phyloP scores from a whole-genome alignment of 352 stramenopile genomes.

The Globisporangium heterothallicum region DNA sequence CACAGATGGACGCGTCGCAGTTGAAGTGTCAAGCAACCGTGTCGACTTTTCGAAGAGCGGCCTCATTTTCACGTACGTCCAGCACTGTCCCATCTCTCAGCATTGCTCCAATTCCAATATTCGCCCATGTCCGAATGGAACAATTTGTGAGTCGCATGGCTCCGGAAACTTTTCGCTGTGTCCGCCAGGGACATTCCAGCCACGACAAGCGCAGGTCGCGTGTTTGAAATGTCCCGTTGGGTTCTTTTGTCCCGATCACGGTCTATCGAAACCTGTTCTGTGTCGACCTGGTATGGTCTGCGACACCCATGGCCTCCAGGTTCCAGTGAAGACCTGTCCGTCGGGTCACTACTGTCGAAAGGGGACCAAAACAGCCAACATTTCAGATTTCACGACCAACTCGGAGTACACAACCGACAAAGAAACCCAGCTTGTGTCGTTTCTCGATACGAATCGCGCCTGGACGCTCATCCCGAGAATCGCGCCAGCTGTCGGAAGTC shows the following conservation, averaged over 20 bases:
- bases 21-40: slow-evolving; percentile 87
- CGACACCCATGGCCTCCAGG: slow-evolving; percentile 78
- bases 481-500: slow-evolving; percentile 44
- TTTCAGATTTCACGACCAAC: slow-evolving; percentile 56
- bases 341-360: slow-evolving; percentile 91
- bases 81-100: slow-evolving; percentile 44
- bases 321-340: slow-evolving; percentile 81
- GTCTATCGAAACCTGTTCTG: slow-evolving; percentile 83
- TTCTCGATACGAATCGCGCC: slow-evolving; percentile 35
- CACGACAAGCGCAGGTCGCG: slow-evolving; percentile 55
- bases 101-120: slow-evolving; percentile 61
- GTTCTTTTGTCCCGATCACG: slow-evolving; percentile 92
- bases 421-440: slow-evolving; percentile 60
- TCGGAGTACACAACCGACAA: slow-evolving; percentile 49
- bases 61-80: slow-evolving; percentile 71
- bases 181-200: slow-evolving; percentile 91
- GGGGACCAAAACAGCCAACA: slow-evolving; percentile 88
- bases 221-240: slow-evolving; percentile 93
- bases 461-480: slow-evolving; percentile 47
- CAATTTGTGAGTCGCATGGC: slow-evolving; percentile 39
- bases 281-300: slow-evolving; percentile 93
- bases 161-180: slow-evolving; percentile 94
- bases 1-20: slow-evolving; percentile 38
- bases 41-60: slow-evolving; percentile 76
- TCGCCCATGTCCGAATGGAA: slow-evolving; percentile 85